phyloP scores from a whole-genome alignment of 768 basidiomycete species.

The Pholiota microspora region DNA sequence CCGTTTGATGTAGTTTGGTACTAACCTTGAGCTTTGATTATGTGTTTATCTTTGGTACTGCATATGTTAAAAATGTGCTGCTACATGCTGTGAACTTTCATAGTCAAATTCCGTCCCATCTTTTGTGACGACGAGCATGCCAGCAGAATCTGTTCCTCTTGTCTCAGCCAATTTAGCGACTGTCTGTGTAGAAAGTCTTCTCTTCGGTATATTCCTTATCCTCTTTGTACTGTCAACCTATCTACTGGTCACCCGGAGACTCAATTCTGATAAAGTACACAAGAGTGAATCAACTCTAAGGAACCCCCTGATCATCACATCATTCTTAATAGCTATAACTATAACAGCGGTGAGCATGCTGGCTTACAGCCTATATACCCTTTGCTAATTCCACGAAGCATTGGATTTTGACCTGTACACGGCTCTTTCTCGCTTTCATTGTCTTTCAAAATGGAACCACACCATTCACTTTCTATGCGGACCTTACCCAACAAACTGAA shows the following conservation, averaged over 20 bases:
- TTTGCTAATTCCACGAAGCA: neutral
- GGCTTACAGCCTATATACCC: neutral
- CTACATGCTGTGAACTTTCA: no score
- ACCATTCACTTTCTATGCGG: neutral
- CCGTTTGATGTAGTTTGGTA: no score
- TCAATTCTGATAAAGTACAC: neutral
- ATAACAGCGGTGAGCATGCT: neutral
- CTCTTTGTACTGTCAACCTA: conserved; percentile 1
- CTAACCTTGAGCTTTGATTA: no score
- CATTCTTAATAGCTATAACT: neutral
- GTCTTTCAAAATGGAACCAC: no score
- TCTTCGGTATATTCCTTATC: neutral
- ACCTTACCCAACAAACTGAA: neutral
- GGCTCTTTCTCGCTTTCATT: neutral
- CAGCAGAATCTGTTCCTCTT: neutral
- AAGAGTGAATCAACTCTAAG: neutral
- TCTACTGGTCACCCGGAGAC: neutral
- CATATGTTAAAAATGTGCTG: no score
- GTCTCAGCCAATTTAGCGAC: neutral
- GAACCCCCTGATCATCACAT: neutral
- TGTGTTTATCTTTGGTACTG: no score
- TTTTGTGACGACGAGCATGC: neutral
- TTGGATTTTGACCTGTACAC: neutral
- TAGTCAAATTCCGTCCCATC: no score
- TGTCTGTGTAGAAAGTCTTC: conserved; percentile 1